Conservation (phyloP, 2,329 filamentous ascomycete genomes). For the Aspergillus oerlinghausenensis region DNA sequence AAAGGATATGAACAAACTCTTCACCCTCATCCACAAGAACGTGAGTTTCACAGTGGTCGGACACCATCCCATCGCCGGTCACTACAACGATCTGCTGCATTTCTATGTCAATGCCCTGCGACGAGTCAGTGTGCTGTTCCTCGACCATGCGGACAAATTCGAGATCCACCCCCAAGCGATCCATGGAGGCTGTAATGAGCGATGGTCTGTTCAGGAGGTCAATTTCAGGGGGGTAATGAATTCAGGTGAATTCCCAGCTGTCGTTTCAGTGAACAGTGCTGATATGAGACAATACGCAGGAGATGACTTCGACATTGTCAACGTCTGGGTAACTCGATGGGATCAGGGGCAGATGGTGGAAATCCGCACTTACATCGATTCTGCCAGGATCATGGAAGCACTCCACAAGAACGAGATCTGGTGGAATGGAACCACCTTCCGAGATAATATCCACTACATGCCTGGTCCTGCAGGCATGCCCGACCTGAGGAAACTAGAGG, state of each 20-base stretch:
- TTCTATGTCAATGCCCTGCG: conserved; percentile 32
- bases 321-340: conserved; percentile 33
- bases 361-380: conserved; percentile 30
- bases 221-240: conserved; percentile 29
- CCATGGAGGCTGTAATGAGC: conserved; percentile 28
- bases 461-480: conserved; percentile 32
- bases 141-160: conserved; percentile 27
- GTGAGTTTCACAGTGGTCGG: conserved; percentile 31
- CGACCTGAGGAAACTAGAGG: conserved; percentile 22
- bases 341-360: conserved; percentile 29
- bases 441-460: conserved; percentile 28
- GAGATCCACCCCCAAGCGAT: conserved; percentile 28
- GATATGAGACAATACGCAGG: conserved; percentile 13
- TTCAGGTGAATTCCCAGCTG: conserved; percentile 19
- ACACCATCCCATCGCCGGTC: conserved; percentile 30
- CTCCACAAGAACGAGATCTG: conserved; percentile 31
- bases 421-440: conserved; percentile 27
- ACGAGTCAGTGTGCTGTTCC: conserved; percentile 24
- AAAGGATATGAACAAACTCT: conserved; percentile 29
- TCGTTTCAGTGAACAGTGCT: neutral
- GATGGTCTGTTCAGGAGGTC: conserved; percentile 31
- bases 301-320: conserved; percentile 27
- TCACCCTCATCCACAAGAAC: conserved; percentile 29
- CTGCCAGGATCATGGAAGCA: conserved; percentile 23
- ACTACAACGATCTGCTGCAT: conserved; percentile 29